Evolutionary conservation across 2,329 filamentous ascomycete species (phyloP).

Genomic region (Penicillium sp.): DNA sequence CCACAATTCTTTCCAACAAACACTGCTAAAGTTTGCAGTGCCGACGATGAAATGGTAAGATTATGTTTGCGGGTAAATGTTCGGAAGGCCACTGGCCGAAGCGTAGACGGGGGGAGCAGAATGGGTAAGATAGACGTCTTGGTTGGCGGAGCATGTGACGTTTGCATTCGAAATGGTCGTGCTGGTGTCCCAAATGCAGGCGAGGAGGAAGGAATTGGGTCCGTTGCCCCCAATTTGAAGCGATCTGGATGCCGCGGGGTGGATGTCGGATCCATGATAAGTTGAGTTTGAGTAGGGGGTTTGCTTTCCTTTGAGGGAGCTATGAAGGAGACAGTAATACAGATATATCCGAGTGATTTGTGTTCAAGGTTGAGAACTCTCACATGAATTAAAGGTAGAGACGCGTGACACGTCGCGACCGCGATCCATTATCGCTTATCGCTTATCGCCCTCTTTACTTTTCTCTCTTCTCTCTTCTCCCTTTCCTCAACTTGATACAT

Average conservation of each 20-base stretch:
- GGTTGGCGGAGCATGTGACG: slow-evolving; percentile 50
- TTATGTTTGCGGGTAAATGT: slow-evolving; percentile 98
- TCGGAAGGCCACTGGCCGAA: slow-evolving; percentile 88
- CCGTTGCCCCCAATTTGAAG: slow-evolving; percentile 36
- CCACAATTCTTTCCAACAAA: slow-evolving; percentile 95
- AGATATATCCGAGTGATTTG: neutral
- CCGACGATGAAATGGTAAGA: slow-evolving; percentile 83
- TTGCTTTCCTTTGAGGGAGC: neutral
- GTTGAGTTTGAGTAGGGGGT: neutral
- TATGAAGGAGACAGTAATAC: neutral
- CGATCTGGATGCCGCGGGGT: slow-evolving; percentile 25
- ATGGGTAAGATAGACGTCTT: slow-evolving; percentile 76
- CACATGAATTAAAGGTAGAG: neutral
- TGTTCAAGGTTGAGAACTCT: neutral
- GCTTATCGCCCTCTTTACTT: slow-evolving; percentile 4
- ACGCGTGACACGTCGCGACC: slow-evolving; percentile 22
- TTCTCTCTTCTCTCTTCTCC: slow-evolving; percentile 1
- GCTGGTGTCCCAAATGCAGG: slow-evolving; percentile 86
- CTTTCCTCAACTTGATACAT: neutral
- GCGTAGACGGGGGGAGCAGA: slow-evolving; percentile 78
- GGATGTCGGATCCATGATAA: slow-evolving; percentile 21
- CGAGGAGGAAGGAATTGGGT: slow-evolving; percentile 79
- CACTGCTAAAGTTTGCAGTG: slow-evolving; percentile 76
- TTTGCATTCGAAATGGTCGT: slow-evolving; percentile 62
- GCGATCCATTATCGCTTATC: slow-evolving; percentile 14